Conservation (phyloP, 768 basidiomycete species). For the Calvatia gigantea region DNA sequence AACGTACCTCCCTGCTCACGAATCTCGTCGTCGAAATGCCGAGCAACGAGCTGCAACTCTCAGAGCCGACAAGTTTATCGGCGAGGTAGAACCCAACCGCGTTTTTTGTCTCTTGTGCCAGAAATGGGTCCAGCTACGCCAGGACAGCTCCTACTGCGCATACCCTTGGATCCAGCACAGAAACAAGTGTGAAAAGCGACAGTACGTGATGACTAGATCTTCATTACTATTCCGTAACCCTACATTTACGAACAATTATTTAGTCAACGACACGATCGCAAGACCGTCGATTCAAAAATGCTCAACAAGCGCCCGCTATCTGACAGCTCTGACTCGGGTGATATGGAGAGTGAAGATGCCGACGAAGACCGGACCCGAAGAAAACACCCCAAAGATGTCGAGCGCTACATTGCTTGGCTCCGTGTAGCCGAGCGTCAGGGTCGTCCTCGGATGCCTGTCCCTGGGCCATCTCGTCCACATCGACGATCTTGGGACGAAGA, state of each 20-base stretch:
- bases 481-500: slow-evolving; percentile 15
- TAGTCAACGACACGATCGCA: slow-evolving; percentile 56
- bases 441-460: neutral
- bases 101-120: slow-evolving; percentile 74
- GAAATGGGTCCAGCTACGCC: slow-evolving; percentile 82
- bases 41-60: slow-evolving; percentile 76
- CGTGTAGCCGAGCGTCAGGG: neutral
- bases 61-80: slow-evolving; percentile 60
- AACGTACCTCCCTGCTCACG: slow-evolving; percentile 55
- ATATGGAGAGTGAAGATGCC: slow-evolving; percentile 26
- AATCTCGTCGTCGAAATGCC: slow-evolving; percentile 70
- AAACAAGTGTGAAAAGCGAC: slow-evolving; percentile 67
- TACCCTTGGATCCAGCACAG: slow-evolving; percentile 83
- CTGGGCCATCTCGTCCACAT: neutral
- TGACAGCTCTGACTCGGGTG: slow-evolving; percentile 21
- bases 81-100: slow-evolving; percentile 67
- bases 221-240: neutral
- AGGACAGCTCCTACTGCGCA: slow-evolving; percentile 76
- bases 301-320: slow-evolving; percentile 6
- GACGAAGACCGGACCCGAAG: slow-evolving; percentile 21
- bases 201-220: slow-evolving; percentile 41
- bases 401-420: slow-evolving; percentile 15
- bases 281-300: slow-evolving; percentile 36
- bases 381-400: slow-evolving; percentile 10
- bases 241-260: neutral